These are phyloP conservation scores for Juncus effusus DNA, from an alignment of 176 grass and related monocot species.

Conservation along the genomic window DNA sequence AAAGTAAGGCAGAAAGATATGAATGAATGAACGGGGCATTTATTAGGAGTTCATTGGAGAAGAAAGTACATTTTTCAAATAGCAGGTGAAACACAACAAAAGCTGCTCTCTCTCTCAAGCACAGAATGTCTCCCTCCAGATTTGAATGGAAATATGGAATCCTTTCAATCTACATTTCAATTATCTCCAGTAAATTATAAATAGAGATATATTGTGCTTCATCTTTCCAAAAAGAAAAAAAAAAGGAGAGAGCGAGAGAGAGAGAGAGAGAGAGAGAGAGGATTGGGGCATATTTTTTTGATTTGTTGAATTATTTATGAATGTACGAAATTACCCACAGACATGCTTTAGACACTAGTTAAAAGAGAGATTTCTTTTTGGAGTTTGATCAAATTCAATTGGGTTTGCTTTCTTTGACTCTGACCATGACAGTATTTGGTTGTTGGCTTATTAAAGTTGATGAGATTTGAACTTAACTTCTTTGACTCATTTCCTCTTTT, in stretches of 20 bases:
- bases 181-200: too few species aligned
- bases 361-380: conserved; percentile 7
- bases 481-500: conserved; percentile 8
- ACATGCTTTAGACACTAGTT: neutral
- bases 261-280: neutral
- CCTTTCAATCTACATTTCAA: too few species aligned
- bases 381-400: neutral
- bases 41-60: conserved; percentile 6
- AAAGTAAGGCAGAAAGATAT: too few species aligned
- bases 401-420: conserved; percentile 19
- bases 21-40: conserved; percentile 8
- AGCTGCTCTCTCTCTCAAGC: conserved; percentile 17
- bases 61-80: conserved; percentile 26
- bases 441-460: conserved; percentile 20
- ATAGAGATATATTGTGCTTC: too few species aligned
- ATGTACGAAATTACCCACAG: neutral
- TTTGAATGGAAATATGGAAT: conserved; percentile 3
- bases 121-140: neutral
- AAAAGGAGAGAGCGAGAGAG: too few species aligned
- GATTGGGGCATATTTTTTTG: neutral
- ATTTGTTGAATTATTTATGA: neutral
- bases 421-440: conserved; percentile 20
- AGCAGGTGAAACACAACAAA: conserved; percentile 21
- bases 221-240: too few species aligned
- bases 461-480: conserved; percentile 4